Conservation (phyloP, 331 rosid species). For the Acacia concinna region DNA sequence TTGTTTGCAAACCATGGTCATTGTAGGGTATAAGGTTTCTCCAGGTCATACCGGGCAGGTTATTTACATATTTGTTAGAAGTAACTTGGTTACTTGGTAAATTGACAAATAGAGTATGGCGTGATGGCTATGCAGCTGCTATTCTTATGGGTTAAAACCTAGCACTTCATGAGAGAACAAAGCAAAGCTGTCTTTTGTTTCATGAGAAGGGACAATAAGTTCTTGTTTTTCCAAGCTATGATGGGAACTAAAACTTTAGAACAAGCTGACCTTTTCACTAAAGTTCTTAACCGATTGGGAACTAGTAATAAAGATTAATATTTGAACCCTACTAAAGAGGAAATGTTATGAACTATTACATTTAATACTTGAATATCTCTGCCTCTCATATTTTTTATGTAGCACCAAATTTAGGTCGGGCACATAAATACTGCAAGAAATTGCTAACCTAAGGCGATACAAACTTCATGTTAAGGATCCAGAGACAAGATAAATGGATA, state of each 20-base stretch:
- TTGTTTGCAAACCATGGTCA: not conserved
- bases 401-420: not conserved
- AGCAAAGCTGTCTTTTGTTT: not conserved
- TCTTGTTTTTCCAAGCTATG: not conserved
- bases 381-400: not conserved
- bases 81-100: not conserved
- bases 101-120: not conserved
- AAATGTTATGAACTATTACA: not conserved
- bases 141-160: not conserved
- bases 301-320: not conserved
- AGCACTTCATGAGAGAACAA: not conserved
- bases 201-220: not conserved
- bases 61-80: not conserved
- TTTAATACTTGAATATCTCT: not conserved
- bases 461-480: constrained; percentile 27
- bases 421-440: not conserved
- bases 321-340: not conserved
- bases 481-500: constrained; percentile 31
- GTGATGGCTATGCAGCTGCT: not conserved
- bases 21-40: not conserved
- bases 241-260: not conserved
- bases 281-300: not conserved
- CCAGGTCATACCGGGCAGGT: not conserved
- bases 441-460: constrained; percentile 9
- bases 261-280: not conserved